Base-by-base conservation (phyloP, 2,329 filamentous ascomycete species). In the Harringtonia lauricola region DNA sequence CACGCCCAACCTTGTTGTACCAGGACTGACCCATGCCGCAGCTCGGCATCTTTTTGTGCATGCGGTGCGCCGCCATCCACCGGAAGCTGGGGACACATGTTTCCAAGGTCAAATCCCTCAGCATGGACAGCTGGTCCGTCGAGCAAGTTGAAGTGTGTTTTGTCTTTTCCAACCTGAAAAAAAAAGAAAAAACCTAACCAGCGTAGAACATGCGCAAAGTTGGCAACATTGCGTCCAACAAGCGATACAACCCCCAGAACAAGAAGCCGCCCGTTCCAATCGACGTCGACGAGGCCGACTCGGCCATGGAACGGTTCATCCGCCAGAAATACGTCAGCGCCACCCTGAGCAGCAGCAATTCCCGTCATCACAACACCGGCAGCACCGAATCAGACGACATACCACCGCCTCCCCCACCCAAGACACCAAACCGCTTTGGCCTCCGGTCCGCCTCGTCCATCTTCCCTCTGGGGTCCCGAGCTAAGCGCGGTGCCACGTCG, bases 81-180 rank as follows among this genome's bases (percentile, higher is more conserved):
- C 86, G 92, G 58, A 96, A 96, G 66, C 72, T 98, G 57, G 92
- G 92, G 49, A 96, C 92, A 34, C 92, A 98, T 64, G 87, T 98
- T 50, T 95, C 89, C 52, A 98, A 98, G 64, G 88, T 98, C 69
- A 98, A 98, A 65, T 96, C 89, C 31, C 65, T 98, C 66, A 96
- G 85, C 63, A 96, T 98, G 89, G 92, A 98, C 65, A 92, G 83
- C 53, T 98, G 92, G 92, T 81, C 85, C 39, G 82, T 83, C 57
- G 92, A 96, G 48, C 92, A 98, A 66, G 89, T 98, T 51, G 92
- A 98, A 66, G 89, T 95, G 70, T 65, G 76, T 64, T 22, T 8
- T 9, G 47, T 30, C 26, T 19, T 14, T 10, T 7, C 3, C 14
- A 29, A 1, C 6, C 24, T 26, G 24, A 26, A 6, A 26, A 6